A percentile compares a stretch with the other conserved stretches of the same genome.
Evolutionary conservation across 108 stramenopile genomes (phyloP).

Genomic region (Skeletonema potamos): DNA sequence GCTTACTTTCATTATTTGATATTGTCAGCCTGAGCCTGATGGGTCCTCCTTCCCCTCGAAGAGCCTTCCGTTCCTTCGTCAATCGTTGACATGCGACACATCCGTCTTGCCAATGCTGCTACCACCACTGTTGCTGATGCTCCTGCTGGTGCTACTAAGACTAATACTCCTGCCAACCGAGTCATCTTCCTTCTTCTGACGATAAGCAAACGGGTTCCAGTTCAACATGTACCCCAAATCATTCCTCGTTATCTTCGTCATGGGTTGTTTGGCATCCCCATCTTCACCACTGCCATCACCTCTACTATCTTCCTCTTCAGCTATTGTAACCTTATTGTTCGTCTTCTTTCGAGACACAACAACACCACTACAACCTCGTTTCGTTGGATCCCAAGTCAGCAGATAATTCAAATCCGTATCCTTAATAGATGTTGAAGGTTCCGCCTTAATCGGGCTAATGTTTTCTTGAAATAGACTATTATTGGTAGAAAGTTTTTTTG

Average conservation of each 20-base stretch:
- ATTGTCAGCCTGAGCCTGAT: neutral
- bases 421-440: slow-evolving; percentile 33
- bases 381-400: slow-evolving; percentile 75
- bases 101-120: neutral
- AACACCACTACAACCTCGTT: slow-evolving; percentile 12
- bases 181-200: slow-evolving; percentile 14
- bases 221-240: slow-evolving; percentile 89
- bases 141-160: no score
- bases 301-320: neutral
- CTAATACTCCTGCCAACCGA: neutral
- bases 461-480: slow-evolving; percentile 30
- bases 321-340: slow-evolving; percentile 21
- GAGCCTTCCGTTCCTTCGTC: slow-evolving; percentile 31
- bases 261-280: neutral
- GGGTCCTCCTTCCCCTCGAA: neutral
- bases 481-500: no score
- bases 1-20: no score
- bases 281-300: neutral
- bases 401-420: slow-evolving; percentile 78
- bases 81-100: slow-evolving; percentile 36
- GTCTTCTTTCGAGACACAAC: slow-evolving; percentile 19
- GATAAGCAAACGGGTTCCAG: slow-evolving; percentile 71
- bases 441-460: slow-evolving; percentile 42
- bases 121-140: neutral
- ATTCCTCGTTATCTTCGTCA: slow-evolving; percentile 61